Percentiles rank a stretch among this genome's conserved stretches.
Evolutionary conservation across 2,329 filamentous ascomycete species (phyloP).

Genomic region (Xylariales sp.): DNA sequence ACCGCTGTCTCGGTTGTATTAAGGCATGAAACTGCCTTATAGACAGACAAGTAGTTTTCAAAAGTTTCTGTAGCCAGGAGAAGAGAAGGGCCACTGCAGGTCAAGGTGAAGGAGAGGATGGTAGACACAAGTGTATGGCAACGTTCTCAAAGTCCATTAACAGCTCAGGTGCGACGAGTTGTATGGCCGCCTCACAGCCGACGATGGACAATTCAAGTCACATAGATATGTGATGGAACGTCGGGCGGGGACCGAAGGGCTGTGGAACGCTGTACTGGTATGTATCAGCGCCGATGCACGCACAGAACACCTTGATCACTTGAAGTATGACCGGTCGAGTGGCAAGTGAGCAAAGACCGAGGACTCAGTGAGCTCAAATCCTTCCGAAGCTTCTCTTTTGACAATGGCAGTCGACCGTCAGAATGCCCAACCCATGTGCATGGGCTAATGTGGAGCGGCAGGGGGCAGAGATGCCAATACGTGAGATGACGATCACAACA

Average conservation of each 20-base stretch:
- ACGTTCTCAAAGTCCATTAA: too few species aligned
- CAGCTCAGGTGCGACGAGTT: too few species aligned
- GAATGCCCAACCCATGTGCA: not conserved
- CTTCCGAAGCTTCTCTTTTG: not conserved
- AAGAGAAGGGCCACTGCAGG: not conserved
- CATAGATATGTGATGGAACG: too few species aligned
- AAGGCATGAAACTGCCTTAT: conserved; percentile 1
- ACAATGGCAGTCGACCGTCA: conserved; percentile 5
- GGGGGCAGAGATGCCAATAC: conserved; percentile 4
- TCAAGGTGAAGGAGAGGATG: not conserved
- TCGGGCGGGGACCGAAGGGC: too few species aligned
- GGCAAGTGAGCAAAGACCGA: conserved; percentile 3
- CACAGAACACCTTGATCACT: conserved; percentile 22
- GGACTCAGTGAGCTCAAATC: not conserved
- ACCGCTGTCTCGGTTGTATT: not conserved
- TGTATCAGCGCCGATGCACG: conserved; percentile 16
- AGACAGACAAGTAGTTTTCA: not conserved
- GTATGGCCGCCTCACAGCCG: conserved; percentile 13
- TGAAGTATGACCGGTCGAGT: conserved; percentile 18
- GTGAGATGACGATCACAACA: conserved; percentile 8
- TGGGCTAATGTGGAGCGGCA: conserved; percentile 4
- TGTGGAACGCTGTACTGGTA: conserved; percentile 20
- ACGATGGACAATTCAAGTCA: conserved; percentile 16
- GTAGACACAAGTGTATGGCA: not conserved
- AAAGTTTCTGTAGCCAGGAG: not conserved